Conservation (phyloP, 805 yeast genomes). For the Starmerella apicola region DNA sequence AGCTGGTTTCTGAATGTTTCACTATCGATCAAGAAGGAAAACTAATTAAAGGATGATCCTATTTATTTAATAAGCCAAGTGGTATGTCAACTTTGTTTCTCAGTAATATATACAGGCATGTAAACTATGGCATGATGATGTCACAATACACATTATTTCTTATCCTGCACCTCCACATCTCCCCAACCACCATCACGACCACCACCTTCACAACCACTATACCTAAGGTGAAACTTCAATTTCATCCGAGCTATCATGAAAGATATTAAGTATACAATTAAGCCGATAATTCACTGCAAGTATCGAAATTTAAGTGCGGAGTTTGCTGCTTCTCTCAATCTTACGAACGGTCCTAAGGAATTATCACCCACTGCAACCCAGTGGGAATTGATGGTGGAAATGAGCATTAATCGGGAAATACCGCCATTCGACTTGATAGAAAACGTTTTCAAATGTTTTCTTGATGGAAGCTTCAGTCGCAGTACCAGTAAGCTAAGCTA, state of each 20-base stretch:
- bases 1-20: neutral
- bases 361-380: slow-evolving; percentile 15
- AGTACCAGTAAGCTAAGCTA: slow-evolving; percentile 1
- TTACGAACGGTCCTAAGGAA: slow-evolving; percentile 6
- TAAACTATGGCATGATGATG: neutral
- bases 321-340: too few species aligned
- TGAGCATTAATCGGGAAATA: slow-evolving; percentile 4
- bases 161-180: neutral
- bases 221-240: too few species aligned
- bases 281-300: too few species aligned
- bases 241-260: too few species aligned
- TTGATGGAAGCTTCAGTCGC: slow-evolving; percentile 1
- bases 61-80: too few species aligned
- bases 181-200: neutral
- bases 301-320: neutral
- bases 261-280: too few species aligned
- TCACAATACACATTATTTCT: neutral
- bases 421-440: slow-evolving; percentile 13
- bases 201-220: too few species aligned
- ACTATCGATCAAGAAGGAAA: slow-evolving; percentile 3
- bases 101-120: neutral
- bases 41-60: neutral
- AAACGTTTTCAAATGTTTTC: slow-evolving; percentile 13
- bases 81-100: too few species aligned
- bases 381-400: slow-evolving; percentile 6